Base-by-base conservation (phyloP, 2,329 filamentous ascomycete species). In the Xylariomycetidae sp. region DNA sequence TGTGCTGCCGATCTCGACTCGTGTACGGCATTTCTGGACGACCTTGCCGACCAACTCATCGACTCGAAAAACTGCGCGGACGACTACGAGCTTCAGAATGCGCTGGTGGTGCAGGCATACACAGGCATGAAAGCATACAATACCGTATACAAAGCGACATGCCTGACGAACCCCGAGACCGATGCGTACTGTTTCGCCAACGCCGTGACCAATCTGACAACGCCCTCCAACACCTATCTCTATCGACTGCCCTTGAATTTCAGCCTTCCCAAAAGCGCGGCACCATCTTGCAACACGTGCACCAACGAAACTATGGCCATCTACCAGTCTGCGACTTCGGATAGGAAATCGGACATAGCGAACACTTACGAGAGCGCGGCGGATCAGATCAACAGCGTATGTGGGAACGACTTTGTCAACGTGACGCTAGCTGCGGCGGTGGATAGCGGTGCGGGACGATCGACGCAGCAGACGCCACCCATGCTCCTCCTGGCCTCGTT, bases 201-300 rank as follows among this genome's bases (percentile, higher is more conserved):
- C 47, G 87, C 90, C 31, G 78, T 89, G 39, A 87, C 84, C 29
- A 94, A 95, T 60, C 56, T 65, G 5, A 74, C 76, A 15, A 81
- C 75, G 7, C 68, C 83, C 0, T 75, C 78, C 19, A 82, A 92
- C 55, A 73, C 77, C 20, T 90, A 89, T 52, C 72, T 92, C 22
- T 98, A 95, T 63, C 90, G 83, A 50, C 67, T 96, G 3, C 85
- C 89, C 0, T 71, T 94, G 35, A 92, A 92, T 38, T 71, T 79
- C 25, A 59, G 68, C 1, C 64, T 95, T 10, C 85, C 85, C 0
- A 68, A 66, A 10, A 72, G 72, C 15, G 75, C 79, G 17, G 67
- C 70, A n/a, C 85, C 88, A 1, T 76, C 72, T 1, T 98, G 92
- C 64, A 80, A 75, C 47, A 63, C 64, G 25, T 96, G 92, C 57